Evolutionary conservation across 2,329 filamentous ascomycete species (phyloP).

Genomic region (Ceratocystis ficicola): DNA sequence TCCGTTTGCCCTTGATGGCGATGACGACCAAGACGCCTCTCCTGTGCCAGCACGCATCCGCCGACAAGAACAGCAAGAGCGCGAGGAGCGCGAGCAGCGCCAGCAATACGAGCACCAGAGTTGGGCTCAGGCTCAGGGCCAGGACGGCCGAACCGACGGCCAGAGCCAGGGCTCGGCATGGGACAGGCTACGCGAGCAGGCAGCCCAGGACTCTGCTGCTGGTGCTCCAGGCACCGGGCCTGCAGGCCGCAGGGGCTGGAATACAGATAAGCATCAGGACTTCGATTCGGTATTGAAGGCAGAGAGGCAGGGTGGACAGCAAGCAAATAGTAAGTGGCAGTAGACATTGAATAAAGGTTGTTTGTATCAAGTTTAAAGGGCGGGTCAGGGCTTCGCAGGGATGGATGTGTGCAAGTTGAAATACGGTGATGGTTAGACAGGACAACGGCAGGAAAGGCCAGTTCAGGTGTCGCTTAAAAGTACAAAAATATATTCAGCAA

Average conservation of each 20-base stretch:
- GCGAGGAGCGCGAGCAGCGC: conserved; percentile 6
- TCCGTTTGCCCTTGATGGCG: conserved; percentile 18
- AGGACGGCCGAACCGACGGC: not conserved
- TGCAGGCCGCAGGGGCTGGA: not conserved
- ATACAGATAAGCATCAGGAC: conserved; percentile 32
- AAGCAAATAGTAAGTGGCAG: conserved; percentile 31
- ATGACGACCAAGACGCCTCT: conserved; percentile 19
- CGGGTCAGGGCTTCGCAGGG: too few relatives aligned
- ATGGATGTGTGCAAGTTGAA: not conserved
- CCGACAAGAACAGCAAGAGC: conserved; percentile 17
- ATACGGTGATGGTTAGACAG: not conserved
- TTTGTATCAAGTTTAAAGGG: not conserved
- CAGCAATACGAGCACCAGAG: conserved; percentile 6
- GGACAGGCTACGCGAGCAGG: conserved; percentile 17
- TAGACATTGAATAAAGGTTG: not conserved
- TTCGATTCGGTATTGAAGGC: conserved; percentile 40
- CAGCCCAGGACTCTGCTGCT: not conserved
- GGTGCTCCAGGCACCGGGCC: not conserved
- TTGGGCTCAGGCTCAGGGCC: not conserved
- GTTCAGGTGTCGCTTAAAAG: not conserved
- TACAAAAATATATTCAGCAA: conserved; percentile 11
- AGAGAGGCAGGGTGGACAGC: conserved; percentile 31
- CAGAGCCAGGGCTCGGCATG: conserved; percentile 15
- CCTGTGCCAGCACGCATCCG: conserved; percentile 21
- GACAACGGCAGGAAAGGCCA: not conserved